phyloP scores from a whole-genome alignment of 2,329 filamentous ascomycete genomes.

The Colletotrichum sp. region DNA sequence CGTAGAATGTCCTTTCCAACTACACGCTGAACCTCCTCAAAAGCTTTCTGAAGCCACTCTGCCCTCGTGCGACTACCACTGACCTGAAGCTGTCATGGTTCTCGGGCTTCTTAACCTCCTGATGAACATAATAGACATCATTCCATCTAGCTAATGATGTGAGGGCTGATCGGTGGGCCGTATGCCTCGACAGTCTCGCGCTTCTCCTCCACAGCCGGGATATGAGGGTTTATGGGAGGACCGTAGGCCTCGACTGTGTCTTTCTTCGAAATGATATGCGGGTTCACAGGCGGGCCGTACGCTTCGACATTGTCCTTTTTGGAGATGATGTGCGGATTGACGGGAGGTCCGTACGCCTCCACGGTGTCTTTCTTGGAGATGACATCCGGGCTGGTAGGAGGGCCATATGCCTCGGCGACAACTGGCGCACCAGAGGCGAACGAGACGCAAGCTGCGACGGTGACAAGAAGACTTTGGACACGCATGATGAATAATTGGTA shows the following conservation, averaged over 20 bases:
- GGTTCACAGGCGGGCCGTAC: slow-evolving; percentile 1
- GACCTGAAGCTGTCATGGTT: background rate
- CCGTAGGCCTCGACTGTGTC: slow-evolving; percentile 3
- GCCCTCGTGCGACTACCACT: background rate
- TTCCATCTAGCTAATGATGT: background rate
- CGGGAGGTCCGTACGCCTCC: slow-evolving; percentile 7
- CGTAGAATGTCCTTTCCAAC: background rate
- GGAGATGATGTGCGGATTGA: slow-evolving; percentile 4
- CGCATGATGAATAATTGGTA: background rate
- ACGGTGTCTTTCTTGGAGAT: background rate
- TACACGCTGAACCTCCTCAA: background rate
- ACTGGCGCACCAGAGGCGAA: background rate
- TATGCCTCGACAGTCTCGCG: background rate
- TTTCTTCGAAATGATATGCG: background rate
- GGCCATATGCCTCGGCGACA: background rate
- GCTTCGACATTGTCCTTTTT: background rate
- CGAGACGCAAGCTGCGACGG: slow-evolving; percentile 1
- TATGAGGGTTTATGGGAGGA: background rate
- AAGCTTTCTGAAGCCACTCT: background rate
- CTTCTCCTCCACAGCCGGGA: background rate
- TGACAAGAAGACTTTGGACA: background rate
- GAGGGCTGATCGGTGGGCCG: slow-evolving; percentile 4
- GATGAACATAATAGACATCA: background rate
- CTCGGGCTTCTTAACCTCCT: background rate
- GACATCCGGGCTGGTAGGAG: slow-evolving; percentile 8